These are phyloP conservation scores for Phyllosticta ampelicida DNA, from an alignment of 2,329 filamentous ascomycete species.

Conservation along the genomic window DNA sequence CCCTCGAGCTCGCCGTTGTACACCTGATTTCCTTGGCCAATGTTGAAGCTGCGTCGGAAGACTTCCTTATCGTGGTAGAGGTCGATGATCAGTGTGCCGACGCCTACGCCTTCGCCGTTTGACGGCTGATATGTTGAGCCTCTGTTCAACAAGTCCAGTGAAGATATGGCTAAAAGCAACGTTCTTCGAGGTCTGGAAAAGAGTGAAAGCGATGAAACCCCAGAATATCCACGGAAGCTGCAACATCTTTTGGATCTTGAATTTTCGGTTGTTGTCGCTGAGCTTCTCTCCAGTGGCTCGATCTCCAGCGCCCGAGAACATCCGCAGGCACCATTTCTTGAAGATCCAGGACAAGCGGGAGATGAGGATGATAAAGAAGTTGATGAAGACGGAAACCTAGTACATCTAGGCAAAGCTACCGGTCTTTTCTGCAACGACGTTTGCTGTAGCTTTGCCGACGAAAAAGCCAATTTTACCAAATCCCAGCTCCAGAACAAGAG, in stretches of 20 bases:
- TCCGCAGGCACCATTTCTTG: background rate
- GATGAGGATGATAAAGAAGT: background rate
- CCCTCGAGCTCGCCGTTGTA: too few species aligned
- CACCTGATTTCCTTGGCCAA: too few species aligned
- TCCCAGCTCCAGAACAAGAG: conserved; percentile 48
- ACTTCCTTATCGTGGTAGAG: too few species aligned
- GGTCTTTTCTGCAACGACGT: conserved; percentile 46
- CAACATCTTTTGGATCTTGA: conserved; percentile 46
- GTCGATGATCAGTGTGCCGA: background rate
- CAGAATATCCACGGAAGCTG: conserved; percentile 51
- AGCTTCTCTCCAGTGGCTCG: background rate
- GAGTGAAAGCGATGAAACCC: conserved; percentile 43
- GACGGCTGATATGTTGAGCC: conserved; percentile 45
- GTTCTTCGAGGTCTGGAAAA: conserved; percentile 49
- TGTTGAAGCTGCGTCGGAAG: too few species aligned
- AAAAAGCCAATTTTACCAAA: conserved; percentile 53
- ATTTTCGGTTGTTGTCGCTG: conserved; percentile 14
- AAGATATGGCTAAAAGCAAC: conserved; percentile 46
- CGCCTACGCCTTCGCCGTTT: too few species aligned
- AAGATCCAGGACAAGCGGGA: background rate
- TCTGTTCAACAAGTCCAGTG: conserved; percentile 50
- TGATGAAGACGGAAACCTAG: background rate
- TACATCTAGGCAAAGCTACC: conserved; percentile 20
- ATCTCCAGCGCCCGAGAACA: background rate
- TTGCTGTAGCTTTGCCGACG: conserved; percentile 49